Conservation (phyloP, 805 yeast species). For the Kuraishia piskuri region DNA sequence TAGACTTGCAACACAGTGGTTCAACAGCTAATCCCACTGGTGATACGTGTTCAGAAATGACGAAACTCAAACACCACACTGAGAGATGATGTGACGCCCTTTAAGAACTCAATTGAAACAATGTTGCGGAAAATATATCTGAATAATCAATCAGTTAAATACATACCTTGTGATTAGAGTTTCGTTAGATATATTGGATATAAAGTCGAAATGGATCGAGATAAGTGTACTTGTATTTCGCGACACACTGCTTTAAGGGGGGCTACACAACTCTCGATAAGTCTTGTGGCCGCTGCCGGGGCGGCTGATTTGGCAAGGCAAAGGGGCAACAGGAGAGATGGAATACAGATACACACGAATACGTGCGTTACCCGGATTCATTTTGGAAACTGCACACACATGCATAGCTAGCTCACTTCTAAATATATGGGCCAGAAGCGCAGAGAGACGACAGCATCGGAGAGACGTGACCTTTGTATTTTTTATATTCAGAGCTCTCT, state of each 20-base stretch:
- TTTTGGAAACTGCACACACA: not conserved
- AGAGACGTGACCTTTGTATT: too few relatives aligned
- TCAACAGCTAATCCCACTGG: not conserved
- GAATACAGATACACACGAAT: conserved; percentile 1
- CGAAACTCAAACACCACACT: not conserved
- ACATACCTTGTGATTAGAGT: not conserved
- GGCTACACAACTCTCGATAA: not conserved
- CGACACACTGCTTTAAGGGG: not conserved
- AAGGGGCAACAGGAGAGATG: conserved; percentile 1
- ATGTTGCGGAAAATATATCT: not conserved
- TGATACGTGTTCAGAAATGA: not conserved
- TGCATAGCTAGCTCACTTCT: not conserved
- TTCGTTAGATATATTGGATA: not conserved
- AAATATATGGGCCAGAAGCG: not conserved
- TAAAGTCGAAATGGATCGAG: not conserved
- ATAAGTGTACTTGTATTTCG: not conserved
- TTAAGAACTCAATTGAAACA: not conserved
- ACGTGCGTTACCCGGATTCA: not conserved
- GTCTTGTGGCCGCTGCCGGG: not conserved
- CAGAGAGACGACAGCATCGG: too few relatives aligned
- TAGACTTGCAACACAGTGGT: not conserved
- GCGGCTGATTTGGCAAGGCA: not conserved
- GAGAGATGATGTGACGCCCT: not conserved
- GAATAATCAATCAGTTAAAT: not conserved
- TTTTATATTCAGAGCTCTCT: too few relatives aligned